phyloP scores from a whole-genome alignment of 1,284 basidiomycete genomes.

The Melampsora americana region DNA sequence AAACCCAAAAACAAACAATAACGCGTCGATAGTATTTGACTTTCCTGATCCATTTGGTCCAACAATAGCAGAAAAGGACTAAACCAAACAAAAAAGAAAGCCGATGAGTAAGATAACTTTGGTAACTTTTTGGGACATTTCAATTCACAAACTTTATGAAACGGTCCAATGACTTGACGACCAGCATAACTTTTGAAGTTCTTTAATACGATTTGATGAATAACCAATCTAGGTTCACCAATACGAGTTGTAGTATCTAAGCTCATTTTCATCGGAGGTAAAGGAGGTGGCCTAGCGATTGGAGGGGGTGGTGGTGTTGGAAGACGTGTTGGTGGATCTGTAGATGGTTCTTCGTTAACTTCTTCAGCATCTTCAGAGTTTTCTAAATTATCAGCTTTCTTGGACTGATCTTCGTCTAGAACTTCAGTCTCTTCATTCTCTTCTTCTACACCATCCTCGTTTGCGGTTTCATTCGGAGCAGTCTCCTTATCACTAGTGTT shows the following conservation, averaged over 20 bases:
- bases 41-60: conserved; percentile 96
- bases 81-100: conserved; percentile 9
- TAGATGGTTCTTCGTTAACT: background rate
- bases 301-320: conserved; percentile 19
- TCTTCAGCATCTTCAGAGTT: background rate
- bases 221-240: conserved; percentile 80
- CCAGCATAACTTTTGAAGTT: conserved; percentile 99
- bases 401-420: background rate
- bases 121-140: too few species aligned
- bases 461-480: conserved; percentile 43
- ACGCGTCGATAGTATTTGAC: conserved; percentile 97
- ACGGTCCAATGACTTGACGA: conserved; percentile 93
- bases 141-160: conserved; percentile 73
- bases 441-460: conserved; percentile 46
- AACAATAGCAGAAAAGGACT: conserved; percentile 96
- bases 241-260: conserved; percentile 45
- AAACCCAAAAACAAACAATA: conserved; percentile 97
- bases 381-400: background rate
- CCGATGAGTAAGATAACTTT: background rate
- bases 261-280: conserved; percentile 39
- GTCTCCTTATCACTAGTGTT: conserved; percentile 41
- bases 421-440: conserved; percentile 7
- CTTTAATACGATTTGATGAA: conserved; percentile 88
- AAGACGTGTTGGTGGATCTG: conserved; percentile 11
- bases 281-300: conserved; percentile 3